Evolutionary conservation across 2,329 filamentous ascomycete genomes (phyloP).

Genomic region (Colletotrichum sidae): DNA sequence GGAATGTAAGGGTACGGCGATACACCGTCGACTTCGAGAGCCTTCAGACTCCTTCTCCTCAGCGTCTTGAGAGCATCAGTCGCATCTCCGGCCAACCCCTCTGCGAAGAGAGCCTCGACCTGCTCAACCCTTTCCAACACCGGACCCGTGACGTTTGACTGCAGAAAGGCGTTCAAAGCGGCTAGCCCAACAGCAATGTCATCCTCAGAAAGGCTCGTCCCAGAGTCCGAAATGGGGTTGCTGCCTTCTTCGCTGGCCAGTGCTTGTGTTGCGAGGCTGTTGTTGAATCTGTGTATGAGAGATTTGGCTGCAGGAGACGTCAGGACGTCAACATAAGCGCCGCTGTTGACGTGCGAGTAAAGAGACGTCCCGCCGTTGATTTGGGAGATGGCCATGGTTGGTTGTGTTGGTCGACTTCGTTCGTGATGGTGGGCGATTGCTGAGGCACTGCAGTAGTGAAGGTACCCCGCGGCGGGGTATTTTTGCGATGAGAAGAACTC

Average conservation of each 20-base stretch:
- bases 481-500: neutral
- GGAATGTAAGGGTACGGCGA: slow-evolving; percentile 88
- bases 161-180: slow-evolving; percentile 82
- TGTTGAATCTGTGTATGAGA: slow-evolving; percentile 19
- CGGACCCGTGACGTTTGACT: slow-evolving; percentile 89
- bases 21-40: slow-evolving; percentile 84
- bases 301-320: slow-evolving; percentile 12
- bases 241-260: neutral
- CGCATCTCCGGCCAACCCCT: slow-evolving; percentile 44
- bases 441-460: slow-evolving; percentile 7
- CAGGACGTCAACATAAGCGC: slow-evolving; percentile 32
- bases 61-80: slow-evolving; percentile 43
- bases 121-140: slow-evolving; percentile 62
- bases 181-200: slow-evolving; percentile 70
- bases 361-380: slow-evolving; percentile 2
- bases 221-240: slow-evolving; percentile 2
- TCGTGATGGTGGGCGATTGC: slow-evolving; percentile 1
- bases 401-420: neutral
- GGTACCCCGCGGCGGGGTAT: slow-evolving; percentile 36
- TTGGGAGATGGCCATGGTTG: slow-evolving; percentile 15
- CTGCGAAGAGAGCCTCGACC: slow-evolving; percentile 53
- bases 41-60: slow-evolving; percentile 56
- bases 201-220: slow-evolving; percentile 21
- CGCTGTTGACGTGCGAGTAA: slow-evolving; percentile 3
- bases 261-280: slow-evolving; percentile 14